Base-by-base conservation (phyloP, 2,329 filamentous ascomycete genomes). In the Xylaria sp. region DNA sequence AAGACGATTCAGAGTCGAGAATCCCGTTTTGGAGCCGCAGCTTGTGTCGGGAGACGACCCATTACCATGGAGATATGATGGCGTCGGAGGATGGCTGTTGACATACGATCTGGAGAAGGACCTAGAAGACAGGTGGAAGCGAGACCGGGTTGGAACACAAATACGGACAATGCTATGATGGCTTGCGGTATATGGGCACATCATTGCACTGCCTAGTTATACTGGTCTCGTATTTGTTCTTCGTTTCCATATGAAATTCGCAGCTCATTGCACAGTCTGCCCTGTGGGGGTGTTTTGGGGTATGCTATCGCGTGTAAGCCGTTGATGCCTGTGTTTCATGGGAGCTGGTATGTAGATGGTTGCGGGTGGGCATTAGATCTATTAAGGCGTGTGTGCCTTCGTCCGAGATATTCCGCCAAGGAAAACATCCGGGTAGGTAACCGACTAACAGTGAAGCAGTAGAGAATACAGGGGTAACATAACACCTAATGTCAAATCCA, bases 31-130 rank as follows among this genome's bases (percentile, higher is more conserved):
- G n/a, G 45, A 42, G 17, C 52, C 52, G 20, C 48, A 48, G 9
- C 4, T 8, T 8, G 71, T 73, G 48, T 72, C 72, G 1, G 73
- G 73, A 4, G 70, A 73, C 0, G 73, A 76, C 44, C 73, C 73
- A 0, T 71, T 76, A 34, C 73, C 73, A 0, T 76, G 73, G 73
- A 68, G 73, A 19, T 72, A 70, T 13, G 57, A 73, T 37, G 73
- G 73, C 1, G 73, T 76, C 16, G 73, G 65, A 0, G 62, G 72
- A 6, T 76, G 73, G 73, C 42, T 76, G 16, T 52, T 76, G 50
- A 74, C 71, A 0, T 75, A 76, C 41, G 70, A 75, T 21, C 69
- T 75, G 62, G 68, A 66, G 64, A 63, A 66, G 46, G 73, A 75
- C 21, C 69, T 76, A 2, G 71, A 73, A 20, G 53, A 57, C 9